Conservation (phyloP, 805 yeast genomes). For the Teunomyces barrocoloradensis region DNA sequence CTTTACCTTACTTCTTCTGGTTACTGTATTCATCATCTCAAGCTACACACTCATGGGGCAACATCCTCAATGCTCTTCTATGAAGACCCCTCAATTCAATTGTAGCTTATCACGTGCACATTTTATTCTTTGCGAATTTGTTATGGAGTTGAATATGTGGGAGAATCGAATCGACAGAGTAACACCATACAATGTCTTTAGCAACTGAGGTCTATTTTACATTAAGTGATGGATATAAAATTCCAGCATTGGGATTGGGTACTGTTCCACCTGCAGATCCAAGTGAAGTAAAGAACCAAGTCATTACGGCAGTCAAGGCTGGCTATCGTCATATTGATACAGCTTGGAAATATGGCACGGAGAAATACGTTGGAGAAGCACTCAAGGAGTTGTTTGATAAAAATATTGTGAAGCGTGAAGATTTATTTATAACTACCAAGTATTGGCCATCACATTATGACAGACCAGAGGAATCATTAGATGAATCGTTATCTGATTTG, state of each 20-base stretch:
- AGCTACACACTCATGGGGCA: neutral
- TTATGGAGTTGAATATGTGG: neutral
- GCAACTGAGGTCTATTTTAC: constrained; percentile 41
- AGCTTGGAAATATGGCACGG: constrained; percentile 51
- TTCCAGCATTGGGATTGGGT: constrained; percentile 73
- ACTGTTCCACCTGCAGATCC: constrained; percentile 33
- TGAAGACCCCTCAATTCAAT: too few relatives aligned
- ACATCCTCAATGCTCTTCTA: too few relatives aligned
- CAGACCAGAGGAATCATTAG: constrained; percentile 40
- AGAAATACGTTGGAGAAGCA: constrained; percentile 41
- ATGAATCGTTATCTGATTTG: constrained; percentile 38
- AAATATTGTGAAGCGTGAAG: constrained; percentile 50
- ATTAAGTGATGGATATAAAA: constrained; percentile 54
- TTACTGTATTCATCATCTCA: neutral
- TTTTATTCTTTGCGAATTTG: too few relatives aligned
- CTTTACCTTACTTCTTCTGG: too few relatives aligned
- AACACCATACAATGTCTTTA: constrained; percentile 7
- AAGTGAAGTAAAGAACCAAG: constrained; percentile 31
- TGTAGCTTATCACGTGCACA: too few relatives aligned
- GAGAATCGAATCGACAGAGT: too few relatives aligned
- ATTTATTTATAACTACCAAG: constrained; percentile 35
- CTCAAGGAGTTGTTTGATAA: constrained; percentile 47
- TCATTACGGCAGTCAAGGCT: constrained; percentile 38
- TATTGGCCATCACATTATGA: constrained; percentile 46
- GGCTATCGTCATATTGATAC: constrained; percentile 52